These are phyloP conservation scores for Aspergillus alliaceus DNA, from an alignment of 2,329 filamentous ascomycete species.

Conservation along the genomic window DNA sequence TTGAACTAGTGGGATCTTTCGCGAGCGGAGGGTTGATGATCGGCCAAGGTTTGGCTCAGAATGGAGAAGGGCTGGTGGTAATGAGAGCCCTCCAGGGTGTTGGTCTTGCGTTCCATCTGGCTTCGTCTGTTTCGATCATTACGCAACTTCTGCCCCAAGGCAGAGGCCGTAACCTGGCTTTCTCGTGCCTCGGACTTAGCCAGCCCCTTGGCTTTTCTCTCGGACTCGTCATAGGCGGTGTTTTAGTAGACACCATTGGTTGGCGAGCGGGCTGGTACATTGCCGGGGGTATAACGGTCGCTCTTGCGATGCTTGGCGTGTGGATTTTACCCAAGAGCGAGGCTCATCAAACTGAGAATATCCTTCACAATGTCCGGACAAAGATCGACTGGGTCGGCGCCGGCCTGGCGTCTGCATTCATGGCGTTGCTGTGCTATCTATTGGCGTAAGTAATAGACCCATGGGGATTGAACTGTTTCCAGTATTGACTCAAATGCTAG, in stretches of 20 bases:
- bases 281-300: conserved; percentile 44
- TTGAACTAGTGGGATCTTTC: conserved; percentile 50
- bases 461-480: not conserved
- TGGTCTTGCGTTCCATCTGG: conserved; percentile 49
- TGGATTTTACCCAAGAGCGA: conserved; percentile 40
- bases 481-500: conserved; percentile 11
- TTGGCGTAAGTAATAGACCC: conserved; percentile 42
- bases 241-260: conserved; percentile 50
- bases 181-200: conserved; percentile 51
- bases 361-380: conserved; percentile 10
- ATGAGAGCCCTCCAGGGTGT: conserved; percentile 50
- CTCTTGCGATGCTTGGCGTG: conserved; percentile 40
- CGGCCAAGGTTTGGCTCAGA: conserved; percentile 44
- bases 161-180: conserved; percentile 51
- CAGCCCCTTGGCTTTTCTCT: conserved; percentile 55
- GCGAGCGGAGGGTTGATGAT: conserved; percentile 46
- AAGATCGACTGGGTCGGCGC: conserved; percentile 58
- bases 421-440: conserved; percentile 54
- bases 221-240: conserved; percentile 44
- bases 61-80: conserved; percentile 45
- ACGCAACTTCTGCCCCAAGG: conserved; percentile 50
- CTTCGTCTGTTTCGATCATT: conserved; percentile 52
- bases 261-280: conserved; percentile 57
- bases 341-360: conserved; percentile 7
- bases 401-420: conserved; percentile 44